Base-by-base conservation (phyloP, 192 early-diverging fungal genomes). In the Coemansia sp. region DNA sequence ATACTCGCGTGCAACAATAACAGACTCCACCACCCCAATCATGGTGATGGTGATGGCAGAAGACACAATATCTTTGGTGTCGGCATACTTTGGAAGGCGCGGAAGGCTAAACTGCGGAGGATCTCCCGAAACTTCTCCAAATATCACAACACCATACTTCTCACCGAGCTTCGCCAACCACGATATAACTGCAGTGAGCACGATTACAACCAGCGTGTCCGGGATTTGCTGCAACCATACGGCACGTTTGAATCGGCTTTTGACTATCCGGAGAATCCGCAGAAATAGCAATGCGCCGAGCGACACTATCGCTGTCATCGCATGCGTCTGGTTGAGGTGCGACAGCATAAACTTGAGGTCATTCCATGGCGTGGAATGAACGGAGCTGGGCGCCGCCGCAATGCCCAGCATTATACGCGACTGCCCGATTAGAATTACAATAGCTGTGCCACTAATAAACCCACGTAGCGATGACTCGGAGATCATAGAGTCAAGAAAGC, bases 1-100 rank as follows among this genome's bases (percentile, higher is more conserved):
- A 66, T 94, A 97, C 21, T 91, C 91, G 62, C 96, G 93, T 4
- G 93, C 87, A 15, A 95, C 89, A 21, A 90, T 94, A 59, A 99
- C 90, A 17, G 92, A 91, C 75, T 99, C 96, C 17, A 99, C 95
- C 64, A 99, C 96, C 3, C 96, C 96, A 60, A 99, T 90, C 66
- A 97, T 86, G 36, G 96, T 88, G 48, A 97, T 94, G 15, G 96
- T 80, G 46, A 91, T 89, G 2, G 91, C 84, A 3, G 90, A 89
- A 12, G 93, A 81, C 53, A 94, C 71, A 32, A 94, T 67, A 54
- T 82, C 82, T 45, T 84, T 86, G 36, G 81, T 60, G 6, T 84
- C 78, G 5, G 90, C 83, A 3, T 77, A 50, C 21, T 81, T 68
- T 9, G 93, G 83, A 28, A 87, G 69, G 11, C 82, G 82, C 3